A percentile compares a stretch with the other conserved stretches of the same genome.
Conservation (phyloP, 2,329 filamentous ascomycete genomes). For the Verticillium isaacii region DNA sequence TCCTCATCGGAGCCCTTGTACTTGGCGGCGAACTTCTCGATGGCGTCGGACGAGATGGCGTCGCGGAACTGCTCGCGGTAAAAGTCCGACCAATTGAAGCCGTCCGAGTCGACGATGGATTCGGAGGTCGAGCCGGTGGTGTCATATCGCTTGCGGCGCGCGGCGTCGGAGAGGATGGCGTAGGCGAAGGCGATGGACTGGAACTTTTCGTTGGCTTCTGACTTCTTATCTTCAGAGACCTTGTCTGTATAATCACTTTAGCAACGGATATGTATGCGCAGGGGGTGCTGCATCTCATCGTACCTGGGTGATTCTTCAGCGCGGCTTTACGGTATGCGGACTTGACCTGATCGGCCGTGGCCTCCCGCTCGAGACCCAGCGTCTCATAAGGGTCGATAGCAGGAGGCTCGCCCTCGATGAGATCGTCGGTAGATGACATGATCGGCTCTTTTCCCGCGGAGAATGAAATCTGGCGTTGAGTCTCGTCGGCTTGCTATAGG, state of each 20-base stretch:
- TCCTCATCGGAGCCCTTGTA: constrained; percentile 91
- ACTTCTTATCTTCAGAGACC: constrained; percentile 61
- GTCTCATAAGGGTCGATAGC: constrained; percentile 73
- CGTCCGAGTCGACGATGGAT: constrained; percentile 68
- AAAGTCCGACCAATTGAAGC: constrained; percentile 88
- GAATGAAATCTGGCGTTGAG: constrained; percentile 1
- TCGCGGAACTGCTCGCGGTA: constrained; percentile 81
- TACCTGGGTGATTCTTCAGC: constrained; percentile 81
- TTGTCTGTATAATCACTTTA: constrained; percentile 58
- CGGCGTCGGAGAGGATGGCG: constrained; percentile 80
- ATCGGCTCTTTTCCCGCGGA: background rate
- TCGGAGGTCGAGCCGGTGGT: constrained; percentile 85
- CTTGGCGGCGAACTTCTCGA: constrained; percentile 67
- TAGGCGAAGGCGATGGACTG: constrained; percentile 93
- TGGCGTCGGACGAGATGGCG: constrained; percentile 67
- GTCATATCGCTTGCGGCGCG: constrained; percentile 81
- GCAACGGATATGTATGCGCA: background rate
- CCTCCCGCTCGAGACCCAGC: constrained; percentile 64
- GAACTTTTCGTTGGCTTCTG: constrained; percentile 73
- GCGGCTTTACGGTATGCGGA: constrained; percentile 88
- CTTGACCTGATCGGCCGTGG: constrained; percentile 77
- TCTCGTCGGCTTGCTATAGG: background rate
- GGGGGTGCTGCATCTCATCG: constrained; percentile 8
- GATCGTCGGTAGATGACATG: constrained; percentile 37
- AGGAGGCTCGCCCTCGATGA: constrained; percentile 54